Percentiles rank a stretch among this genome's conserved stretches.
phyloP scores from a whole-genome alignment of 129 eudicot genomes.

The Saposhnikovia divaricata region DNA sequence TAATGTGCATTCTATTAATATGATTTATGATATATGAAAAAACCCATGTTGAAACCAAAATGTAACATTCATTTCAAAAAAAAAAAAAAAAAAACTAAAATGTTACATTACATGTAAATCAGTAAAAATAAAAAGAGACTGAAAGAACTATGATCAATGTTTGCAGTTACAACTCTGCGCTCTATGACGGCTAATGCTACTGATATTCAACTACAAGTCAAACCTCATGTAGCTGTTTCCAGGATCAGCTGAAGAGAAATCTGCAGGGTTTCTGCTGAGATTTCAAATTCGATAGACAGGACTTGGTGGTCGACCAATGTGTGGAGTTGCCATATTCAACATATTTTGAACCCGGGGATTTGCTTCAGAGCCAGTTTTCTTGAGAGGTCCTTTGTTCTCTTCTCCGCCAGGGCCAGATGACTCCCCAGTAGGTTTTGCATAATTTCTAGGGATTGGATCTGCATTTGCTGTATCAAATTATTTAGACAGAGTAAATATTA shows the following conservation, averaged over 20 bases:
- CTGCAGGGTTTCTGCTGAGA: background rate
- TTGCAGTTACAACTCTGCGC: too few relatives aligned
- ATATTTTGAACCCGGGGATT: background rate
- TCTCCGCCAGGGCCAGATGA: background rate
- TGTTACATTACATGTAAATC: too few relatives aligned
- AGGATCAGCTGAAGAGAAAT: background rate
- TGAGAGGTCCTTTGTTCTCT: background rate
- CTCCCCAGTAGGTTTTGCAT: background rate
- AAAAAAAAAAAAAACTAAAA: too few relatives aligned
- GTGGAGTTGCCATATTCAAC: background rate
- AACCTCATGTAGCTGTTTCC: background rate
- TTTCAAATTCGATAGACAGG: background rate
- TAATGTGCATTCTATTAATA: too few relatives aligned
- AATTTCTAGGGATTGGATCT: background rate
- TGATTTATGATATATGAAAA: too few relatives aligned
- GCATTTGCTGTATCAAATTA: background rate
- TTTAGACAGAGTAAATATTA: background rate
- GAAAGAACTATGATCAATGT: too few relatives aligned
- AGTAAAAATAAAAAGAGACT: too few relatives aligned
- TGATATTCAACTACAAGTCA: background rate
- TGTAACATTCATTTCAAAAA: too few relatives aligned
- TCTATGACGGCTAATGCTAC: too few relatives aligned
- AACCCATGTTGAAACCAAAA: too few relatives aligned
- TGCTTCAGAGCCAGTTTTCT: too few relatives aligned
- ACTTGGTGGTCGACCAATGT: background rate